Percentiles rank a stretch among this genome's conserved stretches.
These are phyloP conservation scores for Cladosporium sp. DNA, from an alignment of 2,329 filamentous ascomycete genomes.

Conservation along the genomic window DNA sequence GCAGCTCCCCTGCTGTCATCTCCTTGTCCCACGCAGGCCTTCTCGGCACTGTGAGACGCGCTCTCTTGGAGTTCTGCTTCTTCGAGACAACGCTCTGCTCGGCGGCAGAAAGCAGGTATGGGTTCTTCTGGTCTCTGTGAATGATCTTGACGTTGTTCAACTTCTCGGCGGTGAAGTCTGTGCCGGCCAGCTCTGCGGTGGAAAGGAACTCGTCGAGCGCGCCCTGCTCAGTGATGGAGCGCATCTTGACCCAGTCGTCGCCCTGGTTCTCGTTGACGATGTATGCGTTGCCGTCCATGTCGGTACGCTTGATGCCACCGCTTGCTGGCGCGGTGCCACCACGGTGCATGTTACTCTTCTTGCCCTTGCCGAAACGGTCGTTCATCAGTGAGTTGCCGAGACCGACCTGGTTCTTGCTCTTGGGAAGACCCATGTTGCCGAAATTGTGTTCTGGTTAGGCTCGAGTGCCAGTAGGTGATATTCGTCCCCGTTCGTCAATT, in stretches of 20 bases:
- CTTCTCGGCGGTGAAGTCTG: conserved; percentile 98
- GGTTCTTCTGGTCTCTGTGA: conserved; percentile 93
- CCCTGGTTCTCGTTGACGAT: conserved; percentile 89
- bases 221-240: conserved; percentile 94
- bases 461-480: conserved; percentile 9
- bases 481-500: not conserved
- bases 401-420: conserved; percentile 92
- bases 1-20: conserved; percentile 82
- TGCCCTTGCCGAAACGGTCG: conserved; percentile 93
- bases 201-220: conserved; percentile 95
- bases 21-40: conserved; percentile 84
- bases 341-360: conserved; percentile 79
- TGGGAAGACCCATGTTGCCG: conserved; percentile 70
- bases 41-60: conserved; percentile 81
- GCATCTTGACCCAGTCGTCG: conserved; percentile 98
- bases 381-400: conserved; percentile 99
- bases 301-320: conserved; percentile 52
- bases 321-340: conserved; percentile 65
- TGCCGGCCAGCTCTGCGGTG: conserved; percentile 94
- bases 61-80: conserved; percentile 81
- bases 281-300: conserved; percentile 59
- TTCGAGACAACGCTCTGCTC: conserved; percentile 77
- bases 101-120: conserved; percentile 80
- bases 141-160: conserved; percentile 99
- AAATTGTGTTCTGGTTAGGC: conserved; percentile 17